A percentile compares a stretch with the other conserved stretches of the same genome.
phyloP scores from a whole-genome alignment of 176 grass and related monocot genomes.

The Eleusine indica region DNA sequence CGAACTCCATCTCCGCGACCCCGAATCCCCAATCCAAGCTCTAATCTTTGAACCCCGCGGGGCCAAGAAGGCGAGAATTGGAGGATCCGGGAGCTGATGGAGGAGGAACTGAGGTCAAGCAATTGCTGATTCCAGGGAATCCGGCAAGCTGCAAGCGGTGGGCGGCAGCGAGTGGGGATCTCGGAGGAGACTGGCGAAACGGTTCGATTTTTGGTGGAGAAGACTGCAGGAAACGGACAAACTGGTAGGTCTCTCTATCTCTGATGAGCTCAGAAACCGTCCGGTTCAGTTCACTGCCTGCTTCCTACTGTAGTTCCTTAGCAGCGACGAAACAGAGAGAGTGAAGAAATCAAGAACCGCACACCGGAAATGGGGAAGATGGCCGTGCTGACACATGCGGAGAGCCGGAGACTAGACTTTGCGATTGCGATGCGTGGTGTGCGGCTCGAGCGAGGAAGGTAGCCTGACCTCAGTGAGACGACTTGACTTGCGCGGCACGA shows the following conservation, averaged over 20 bases:
- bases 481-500: slow-evolving; percentile 6
- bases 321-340: slow-evolving; percentile 7
- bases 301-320: background rate
- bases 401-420: slow-evolving; percentile 31
- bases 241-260: background rate
- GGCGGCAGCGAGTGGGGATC: slow-evolving; percentile 13
- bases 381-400: slow-evolving; percentile 2
- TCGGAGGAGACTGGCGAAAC: background rate
- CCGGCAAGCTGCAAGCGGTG: slow-evolving; percentile 10
- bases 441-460: slow-evolving; percentile 7
- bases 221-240: slow-evolving; percentile 14
- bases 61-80: slow-evolving; percentile 3
- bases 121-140: slow-evolving; percentile 7
- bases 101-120: background rate
- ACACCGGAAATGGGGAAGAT: background rate
- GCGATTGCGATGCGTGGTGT: background rate
- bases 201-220: background rate
- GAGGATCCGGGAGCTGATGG: slow-evolving; percentile 4
- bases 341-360: background rate
- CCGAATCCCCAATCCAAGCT: slow-evolving; percentile 6
- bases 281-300: background rate
- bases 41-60: background rate
- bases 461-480: background rate
- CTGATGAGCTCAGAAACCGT: background rate
- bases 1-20: slow-evolving; percentile 61